phyloP scores from a whole-genome alignment of 148 eudicot species.

The Diospyros kaki region DNA sequence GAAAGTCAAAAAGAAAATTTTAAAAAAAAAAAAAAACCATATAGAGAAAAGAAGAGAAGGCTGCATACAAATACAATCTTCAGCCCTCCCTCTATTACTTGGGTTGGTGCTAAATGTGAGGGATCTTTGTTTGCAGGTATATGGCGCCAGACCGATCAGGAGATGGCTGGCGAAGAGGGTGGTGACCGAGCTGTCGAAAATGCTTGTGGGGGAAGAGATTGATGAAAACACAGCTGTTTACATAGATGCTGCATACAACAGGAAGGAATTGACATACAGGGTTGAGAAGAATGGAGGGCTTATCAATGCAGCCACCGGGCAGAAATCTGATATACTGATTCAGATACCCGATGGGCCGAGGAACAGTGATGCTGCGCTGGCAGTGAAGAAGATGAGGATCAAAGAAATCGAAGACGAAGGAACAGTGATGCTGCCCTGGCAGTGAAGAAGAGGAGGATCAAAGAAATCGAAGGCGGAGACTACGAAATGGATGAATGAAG shows the following conservation, averaged over 20 bases:
- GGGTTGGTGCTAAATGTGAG: neutral
- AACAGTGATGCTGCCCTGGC: slow-evolving; percentile 54
- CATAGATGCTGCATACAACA: slow-evolving; percentile 44
- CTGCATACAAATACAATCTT: too few relatives aligned
- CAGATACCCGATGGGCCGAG: slow-evolving; percentile 43
- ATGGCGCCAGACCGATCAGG: slow-evolving; percentile 87
- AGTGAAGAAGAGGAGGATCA: slow-evolving; percentile 65
- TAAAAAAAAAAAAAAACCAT: too few relatives aligned
- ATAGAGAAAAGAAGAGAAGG: too few relatives aligned
- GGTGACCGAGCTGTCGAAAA: slow-evolving; percentile 65
- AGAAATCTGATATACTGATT: slow-evolving; percentile 66
- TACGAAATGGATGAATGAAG: slow-evolving; percentile 41
- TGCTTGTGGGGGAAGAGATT: slow-evolving; percentile 65
- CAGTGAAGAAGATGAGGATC: slow-evolving; percentile 68
- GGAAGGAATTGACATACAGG: slow-evolving; percentile 37
- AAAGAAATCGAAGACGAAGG: slow-evolving; percentile 64
- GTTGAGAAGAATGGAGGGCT: slow-evolving; percentile 79
- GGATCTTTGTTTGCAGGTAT: slow-evolving; percentile 38
- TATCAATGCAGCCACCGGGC: slow-evolving; percentile 62
- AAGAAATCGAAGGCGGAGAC: slow-evolving; percentile 55
- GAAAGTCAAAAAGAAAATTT: too few relatives aligned
- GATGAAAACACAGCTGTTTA: slow-evolving; percentile 75
- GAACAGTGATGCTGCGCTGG: slow-evolving; percentile 42
- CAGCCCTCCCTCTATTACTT: neutral
- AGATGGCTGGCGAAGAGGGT: slow-evolving; percentile 86